phyloP scores from a whole-genome alignment of 805 yeast genomes.

The Cyberlindnera maclurae region DNA sequence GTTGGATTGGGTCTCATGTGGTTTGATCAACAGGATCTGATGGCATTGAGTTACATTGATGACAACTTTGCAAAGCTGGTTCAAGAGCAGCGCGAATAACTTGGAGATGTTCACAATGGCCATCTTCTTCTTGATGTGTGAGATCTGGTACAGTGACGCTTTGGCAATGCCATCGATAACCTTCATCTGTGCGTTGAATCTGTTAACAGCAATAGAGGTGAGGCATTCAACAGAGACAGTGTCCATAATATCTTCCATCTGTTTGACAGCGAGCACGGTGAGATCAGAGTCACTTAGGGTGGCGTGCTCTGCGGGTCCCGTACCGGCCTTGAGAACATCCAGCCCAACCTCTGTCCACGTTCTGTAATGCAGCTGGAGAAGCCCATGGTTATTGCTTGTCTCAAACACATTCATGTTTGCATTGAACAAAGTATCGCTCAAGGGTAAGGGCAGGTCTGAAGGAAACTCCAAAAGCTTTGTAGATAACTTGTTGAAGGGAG shows the following conservation, averaged over 20 bases:
- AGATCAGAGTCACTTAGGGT: constrained; percentile 24
- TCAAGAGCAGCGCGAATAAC: constrained; percentile 28
- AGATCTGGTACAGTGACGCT: constrained; percentile 16
- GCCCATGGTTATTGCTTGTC: constrained; percentile 8
- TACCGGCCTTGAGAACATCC: constrained; percentile 9
- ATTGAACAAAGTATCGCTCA: constrained; percentile 17
- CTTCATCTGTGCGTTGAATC: constrained; percentile 21
- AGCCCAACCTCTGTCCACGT: constrained; percentile 15
- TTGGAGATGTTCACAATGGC: constrained; percentile 30
- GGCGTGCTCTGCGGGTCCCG: constrained; percentile 3
- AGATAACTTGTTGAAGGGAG: constrained; percentile 25
- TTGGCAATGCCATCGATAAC: constrained; percentile 17
- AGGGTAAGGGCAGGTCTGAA: constrained; percentile 28
- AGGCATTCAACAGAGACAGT: constrained; percentile 22
- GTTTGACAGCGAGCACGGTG: constrained; percentile 23
- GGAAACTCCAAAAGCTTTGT: constrained; percentile 25
- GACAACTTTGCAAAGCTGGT: constrained; percentile 24
- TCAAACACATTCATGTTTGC: constrained; percentile 18
- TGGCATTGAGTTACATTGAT: constrained; percentile 27
- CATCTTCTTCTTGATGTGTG: constrained; percentile 22
- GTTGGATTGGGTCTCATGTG: constrained; percentile 24
- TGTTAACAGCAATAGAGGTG: constrained; percentile 18
- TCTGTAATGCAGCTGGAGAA: constrained; percentile 10
- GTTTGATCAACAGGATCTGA: constrained; percentile 30
- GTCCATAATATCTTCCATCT: constrained; percentile 31